These are phyloP conservation scores for Barnettozyma californica DNA, from an alignment of 805 yeast genomes.

Conservation along the genomic window DNA sequence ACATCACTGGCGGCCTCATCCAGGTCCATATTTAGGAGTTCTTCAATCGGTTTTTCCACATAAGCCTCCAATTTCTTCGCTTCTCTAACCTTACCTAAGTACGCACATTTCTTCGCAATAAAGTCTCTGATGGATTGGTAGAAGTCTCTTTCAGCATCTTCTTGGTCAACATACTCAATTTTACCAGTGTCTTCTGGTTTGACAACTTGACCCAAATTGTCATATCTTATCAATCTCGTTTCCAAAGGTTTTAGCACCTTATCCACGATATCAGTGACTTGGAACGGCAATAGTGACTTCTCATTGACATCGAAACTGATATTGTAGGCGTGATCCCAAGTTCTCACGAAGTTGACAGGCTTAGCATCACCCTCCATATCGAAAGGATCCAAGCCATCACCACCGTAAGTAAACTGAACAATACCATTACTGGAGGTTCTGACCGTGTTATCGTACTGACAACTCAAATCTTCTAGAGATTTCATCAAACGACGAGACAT, in stretches of 20 bases:
- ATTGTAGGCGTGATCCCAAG: constrained; percentile 90
- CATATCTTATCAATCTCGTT: constrained; percentile 54
- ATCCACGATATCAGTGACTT: constrained; percentile 53
- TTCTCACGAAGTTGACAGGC: constrained; percentile 89
- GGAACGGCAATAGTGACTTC: constrained; percentile 60
- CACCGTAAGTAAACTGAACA: constrained; percentile 97
- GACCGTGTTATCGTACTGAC: constrained; percentile 90
- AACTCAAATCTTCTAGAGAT: constrained; percentile 91
- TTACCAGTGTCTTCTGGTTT: constrained; percentile 39
- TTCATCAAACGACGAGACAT: constrained; percentile 98
- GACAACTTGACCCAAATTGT: constrained; percentile 60
- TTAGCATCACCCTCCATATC: constrained; percentile 99
- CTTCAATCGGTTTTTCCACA: constrained; percentile 40
- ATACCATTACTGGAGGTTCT: constrained; percentile 94
- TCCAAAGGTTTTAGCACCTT: constrained; percentile 57
- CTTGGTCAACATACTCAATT: constrained; percentile 70
- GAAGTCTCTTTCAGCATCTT: constrained; percentile 83
- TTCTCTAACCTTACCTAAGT: constrained; percentile 53
- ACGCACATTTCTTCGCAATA: constrained; percentile 48
- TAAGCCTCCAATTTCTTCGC: constrained; percentile 44
- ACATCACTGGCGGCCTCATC: constrained; percentile 33
- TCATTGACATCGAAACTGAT: constrained; percentile 57
- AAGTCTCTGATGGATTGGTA: constrained; percentile 71
- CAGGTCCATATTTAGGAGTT: constrained; percentile 34
- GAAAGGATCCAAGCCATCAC: constrained; percentile 96